A percentile compares a stretch with the other conserved stretches of the same genome.
Evolutionary conservation across 805 yeast species (phyloP).

Genomic region (Huiozyma sinensis): DNA sequence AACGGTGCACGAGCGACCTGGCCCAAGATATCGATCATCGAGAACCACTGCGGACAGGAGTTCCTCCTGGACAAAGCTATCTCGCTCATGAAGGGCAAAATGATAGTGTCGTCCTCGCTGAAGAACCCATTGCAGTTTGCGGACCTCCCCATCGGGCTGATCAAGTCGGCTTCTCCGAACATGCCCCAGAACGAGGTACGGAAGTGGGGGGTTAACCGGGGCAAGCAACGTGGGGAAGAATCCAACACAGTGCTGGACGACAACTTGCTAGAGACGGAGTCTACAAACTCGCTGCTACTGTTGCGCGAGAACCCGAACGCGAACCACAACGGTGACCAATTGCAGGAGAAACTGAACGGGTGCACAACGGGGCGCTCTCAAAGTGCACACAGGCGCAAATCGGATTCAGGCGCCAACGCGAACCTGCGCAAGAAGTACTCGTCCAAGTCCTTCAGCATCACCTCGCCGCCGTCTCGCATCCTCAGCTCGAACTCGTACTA

Average conservation of each 20-base stretch:
- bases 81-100: constrained; percentile 46
- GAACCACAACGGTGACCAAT: neutral
- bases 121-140: constrained; percentile 20
- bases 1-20: constrained; percentile 88
- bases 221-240: neutral
- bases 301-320: constrained; percentile 12
- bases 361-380: neutral
- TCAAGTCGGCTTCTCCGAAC: constrained; percentile 7
- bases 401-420: constrained; percentile 12
- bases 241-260: constrained; percentile 14
- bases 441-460: constrained; percentile 13
- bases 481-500: constrained; percentile 2
- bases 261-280: constrained; percentile 20
- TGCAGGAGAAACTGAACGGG: neutral
- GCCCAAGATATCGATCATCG: constrained; percentile 77
- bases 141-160: constrained; percentile 15
- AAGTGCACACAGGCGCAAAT: constrained; percentile 8
- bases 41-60: constrained; percentile 86
- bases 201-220: neutral
- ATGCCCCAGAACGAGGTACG: neutral
- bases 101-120: constrained; percentile 32
- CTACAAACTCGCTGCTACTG: constrained; percentile 15
- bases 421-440: neutral
- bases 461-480: constrained; percentile 14
- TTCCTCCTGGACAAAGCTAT: constrained; percentile 75